Percentiles rank a stretch among this genome's conserved stretches.
Evolutionary conservation across 1,139 yeast species (phyloP).

Genomic region (Hansenula anomala): DNA sequence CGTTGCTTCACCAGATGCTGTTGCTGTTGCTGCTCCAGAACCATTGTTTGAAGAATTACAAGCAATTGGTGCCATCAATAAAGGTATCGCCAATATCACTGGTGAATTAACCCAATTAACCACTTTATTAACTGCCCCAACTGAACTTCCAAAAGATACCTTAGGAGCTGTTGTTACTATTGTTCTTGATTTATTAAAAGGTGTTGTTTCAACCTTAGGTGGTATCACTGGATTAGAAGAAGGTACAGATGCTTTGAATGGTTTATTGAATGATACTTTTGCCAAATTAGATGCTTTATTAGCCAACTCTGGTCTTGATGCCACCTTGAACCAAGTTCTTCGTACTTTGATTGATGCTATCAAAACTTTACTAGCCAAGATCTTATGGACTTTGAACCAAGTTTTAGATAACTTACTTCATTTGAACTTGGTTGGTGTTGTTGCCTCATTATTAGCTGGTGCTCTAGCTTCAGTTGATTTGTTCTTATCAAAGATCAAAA

Average conservation of each 20-base stretch:
- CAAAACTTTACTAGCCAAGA: conserved; percentile 5
- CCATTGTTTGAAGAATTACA: no score
- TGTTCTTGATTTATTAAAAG: conserved; percentile 4
- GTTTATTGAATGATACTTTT: conserved; percentile 6
- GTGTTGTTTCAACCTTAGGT: conserved; percentile 9
- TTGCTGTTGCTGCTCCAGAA: conserved; percentile 16
- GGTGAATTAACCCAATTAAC: conserved; percentile 3
- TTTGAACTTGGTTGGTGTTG: conserved; percentile 13
- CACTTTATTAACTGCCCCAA: conserved; percentile 1
- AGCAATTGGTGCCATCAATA: no score
- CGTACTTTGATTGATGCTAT: conserved; percentile 3
- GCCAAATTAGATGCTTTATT: conserved; percentile 6
- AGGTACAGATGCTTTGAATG: conserved; percentile 5
- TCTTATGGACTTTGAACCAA: conserved; percentile 4
- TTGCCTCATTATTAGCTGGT: conserved; percentile 11
- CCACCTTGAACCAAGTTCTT: conserved; percentile 4
- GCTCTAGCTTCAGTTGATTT: conserved; percentile 6
- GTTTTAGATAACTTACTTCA: conserved; percentile 7
- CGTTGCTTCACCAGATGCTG: conserved; percentile 7
- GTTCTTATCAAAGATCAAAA: conserved; percentile 3
- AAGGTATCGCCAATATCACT: conserved; percentile 6
- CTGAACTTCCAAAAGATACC: conserved; percentile 4
- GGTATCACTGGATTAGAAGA: conserved; percentile 5
- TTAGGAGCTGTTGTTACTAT: conserved; percentile 4
- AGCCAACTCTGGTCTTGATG: conserved; percentile 9